Evolutionary conservation across 352 stramenopile genomes (phyloP), one percentile per base, ranked within the genome.

Genomic region (Pythium plurisporium): DNA sequence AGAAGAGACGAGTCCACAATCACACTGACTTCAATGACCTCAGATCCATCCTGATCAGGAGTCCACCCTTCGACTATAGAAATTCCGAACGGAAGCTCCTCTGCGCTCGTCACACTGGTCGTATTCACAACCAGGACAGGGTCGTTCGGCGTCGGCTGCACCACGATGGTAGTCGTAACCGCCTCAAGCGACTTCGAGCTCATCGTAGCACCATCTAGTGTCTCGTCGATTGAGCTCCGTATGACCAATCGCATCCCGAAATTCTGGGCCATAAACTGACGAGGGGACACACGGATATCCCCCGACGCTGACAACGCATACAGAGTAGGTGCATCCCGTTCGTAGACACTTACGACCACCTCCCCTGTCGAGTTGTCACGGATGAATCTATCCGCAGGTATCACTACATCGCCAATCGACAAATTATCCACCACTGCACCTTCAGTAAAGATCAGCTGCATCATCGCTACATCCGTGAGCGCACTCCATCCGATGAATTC

Each of bases 31-130:
- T 82, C 70, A 23, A 87, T 72, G 5, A 71, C 61, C 45, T 85
- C 74, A 0, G 76, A 87, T 5, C 70, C 74, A 42, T 83, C 76
- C 14, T 42, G 33, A 19, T 87, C 76, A 0, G 74, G 60, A 4
- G 76, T 79, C 8, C 61, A 70, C 0, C 67, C 76, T 22, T 72
- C 66, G 2, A 70, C 12, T 12, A 87, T 72, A 11, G 36, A 58
- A 12, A 87, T 57, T 0, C 34, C 40, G 6, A 40, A 62, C 17
- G 30, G 34, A 1, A 58, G 41, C 26, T 87, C 74, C 44, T 84
- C 76, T 0, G 55, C 11, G 17, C 38, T 69, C 11, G 55, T 46
- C n/a, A 84, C 23, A 6, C 47, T 9, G 1, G 62, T 60, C 6
- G 44, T 59, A 23, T 68, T 79, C 10, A 84, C 14, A 9, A 59